Conservation (phyloP, 345 rosid species). For the Salix purpurea region DNA sequence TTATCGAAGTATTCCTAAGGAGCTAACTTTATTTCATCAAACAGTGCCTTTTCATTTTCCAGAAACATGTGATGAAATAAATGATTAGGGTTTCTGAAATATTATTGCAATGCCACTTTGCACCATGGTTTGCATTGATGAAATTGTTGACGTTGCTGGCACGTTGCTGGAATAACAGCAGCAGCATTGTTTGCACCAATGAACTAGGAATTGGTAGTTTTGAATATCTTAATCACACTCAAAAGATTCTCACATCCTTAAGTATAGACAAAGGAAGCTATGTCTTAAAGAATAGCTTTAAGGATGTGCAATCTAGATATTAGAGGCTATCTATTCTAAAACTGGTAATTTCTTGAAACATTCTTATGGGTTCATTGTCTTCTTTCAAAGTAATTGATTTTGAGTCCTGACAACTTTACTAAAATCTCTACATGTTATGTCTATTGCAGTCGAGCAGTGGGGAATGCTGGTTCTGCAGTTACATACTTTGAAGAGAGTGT, state of each 20-base stretch:
- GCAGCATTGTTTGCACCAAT: not conserved
- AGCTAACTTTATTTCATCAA: not conserved
- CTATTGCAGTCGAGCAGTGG: slow-evolving; percentile 78
- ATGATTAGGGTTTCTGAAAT: not conserved
- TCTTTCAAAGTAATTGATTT: not conserved
- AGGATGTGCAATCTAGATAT: not conserved
- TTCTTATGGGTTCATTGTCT: not conserved
- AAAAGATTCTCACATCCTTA: not conserved
- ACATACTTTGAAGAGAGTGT: slow-evolving; percentile 84
- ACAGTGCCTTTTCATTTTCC: not conserved
- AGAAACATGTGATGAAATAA: not conserved
- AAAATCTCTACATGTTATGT: not conserved
- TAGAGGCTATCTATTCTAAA: not conserved
- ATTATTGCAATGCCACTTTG: not conserved
- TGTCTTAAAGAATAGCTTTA: not conserved
- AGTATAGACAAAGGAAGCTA: not conserved
- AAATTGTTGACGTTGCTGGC: not conserved
- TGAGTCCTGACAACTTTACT: not conserved
- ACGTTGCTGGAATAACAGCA: not conserved
- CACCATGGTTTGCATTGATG: not conserved
- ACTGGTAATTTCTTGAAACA: not conserved
- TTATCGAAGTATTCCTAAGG: not conserved
- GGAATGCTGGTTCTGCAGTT: slow-evolving; percentile 72
- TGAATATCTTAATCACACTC: not conserved
- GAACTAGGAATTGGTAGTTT: not conserved